Percentiles rank a stretch among this genome's conserved stretches.
Evolutionary conservation across 164 flowering plant genomes (phyloP).

Genomic region (Chimonanthus salicifolius): DNA sequence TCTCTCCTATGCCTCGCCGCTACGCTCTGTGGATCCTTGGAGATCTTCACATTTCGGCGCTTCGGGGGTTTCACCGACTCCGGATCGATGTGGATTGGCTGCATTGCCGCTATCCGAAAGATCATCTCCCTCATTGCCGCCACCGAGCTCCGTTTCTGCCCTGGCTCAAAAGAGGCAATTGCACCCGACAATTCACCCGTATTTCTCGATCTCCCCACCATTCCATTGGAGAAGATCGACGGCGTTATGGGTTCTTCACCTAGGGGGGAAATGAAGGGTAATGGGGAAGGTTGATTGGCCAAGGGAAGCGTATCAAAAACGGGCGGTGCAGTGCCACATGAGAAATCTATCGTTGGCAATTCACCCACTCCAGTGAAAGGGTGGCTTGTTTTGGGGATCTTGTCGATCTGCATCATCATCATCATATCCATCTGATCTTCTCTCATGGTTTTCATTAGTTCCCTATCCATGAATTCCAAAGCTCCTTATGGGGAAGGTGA

Average conservation of each 20-base stretch:
- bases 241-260: constrained; percentile 15
- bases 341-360: constrained; percentile 12
- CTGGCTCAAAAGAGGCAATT: constrained; percentile 3
- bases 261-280: constrained; percentile 17
- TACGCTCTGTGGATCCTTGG: constrained; percentile 58
- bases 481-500: constrained; percentile 8
- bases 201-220: no score
- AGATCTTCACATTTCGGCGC: constrained; percentile 56
- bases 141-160: constrained; percentile 30
- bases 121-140: constrained; percentile 61
- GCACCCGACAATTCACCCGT: constrained; percentile 13
- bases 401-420: constrained; percentile 40
- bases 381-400: constrained; percentile 25
- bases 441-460: constrained; percentile 27
- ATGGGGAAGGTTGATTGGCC: constrained; percentile 16
- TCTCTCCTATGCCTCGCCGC: constrained; percentile 63
- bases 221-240: constrained; percentile 6
- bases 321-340: no score
- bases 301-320: constrained; percentile 13
- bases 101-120: constrained; percentile 57
- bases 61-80: constrained; percentile 56
- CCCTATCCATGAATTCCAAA: constrained; percentile 32
- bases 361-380: constrained; percentile 13
- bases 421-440: constrained; percentile 37
- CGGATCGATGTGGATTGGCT: constrained; percentile 60